Evolutionary conservation across 257 asterid genomes (phyloP).

Genomic region (Euphrasia confusa): DNA sequence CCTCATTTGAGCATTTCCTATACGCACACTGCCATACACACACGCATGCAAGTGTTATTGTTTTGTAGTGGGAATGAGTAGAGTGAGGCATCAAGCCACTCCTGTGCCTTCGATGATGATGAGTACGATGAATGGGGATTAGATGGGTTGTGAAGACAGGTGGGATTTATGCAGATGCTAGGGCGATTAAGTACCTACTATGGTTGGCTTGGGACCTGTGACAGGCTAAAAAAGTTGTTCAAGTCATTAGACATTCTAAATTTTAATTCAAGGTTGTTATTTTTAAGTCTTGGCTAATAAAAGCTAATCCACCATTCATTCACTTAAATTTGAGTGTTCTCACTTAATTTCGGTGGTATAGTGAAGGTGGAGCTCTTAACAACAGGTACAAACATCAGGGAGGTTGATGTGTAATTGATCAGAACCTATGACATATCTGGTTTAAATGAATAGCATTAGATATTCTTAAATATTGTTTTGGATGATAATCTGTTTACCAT

Average conservation of each 20-base stretch:
- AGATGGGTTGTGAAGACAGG: no score
- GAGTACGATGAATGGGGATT: background rate
- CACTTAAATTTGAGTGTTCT: background rate
- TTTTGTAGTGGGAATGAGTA: no score
- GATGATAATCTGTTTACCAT: background rate
- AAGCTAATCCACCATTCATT: background rate
- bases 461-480: background rate
- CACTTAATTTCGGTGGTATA: background rate
- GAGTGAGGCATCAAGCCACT: background rate
- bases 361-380: background rate
- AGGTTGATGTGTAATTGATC: slow-evolving; percentile 3
- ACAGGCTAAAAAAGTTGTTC: background rate
- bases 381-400: background rate
- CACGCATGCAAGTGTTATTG: background rate
- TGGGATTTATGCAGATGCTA: background rate
- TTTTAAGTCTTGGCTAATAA: background rate
- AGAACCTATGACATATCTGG: background rate
- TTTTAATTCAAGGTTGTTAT: background rate
- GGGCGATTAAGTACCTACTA: background rate
- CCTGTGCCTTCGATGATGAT: background rate
- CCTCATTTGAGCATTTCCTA: background rate
- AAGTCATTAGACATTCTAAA: background rate
- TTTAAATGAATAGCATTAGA: background rate
- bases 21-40: background rate
- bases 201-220: background rate